Evolutionary conservation across 2,329 filamentous ascomycete species (phyloP).

Genomic region (Akanthomyces dipterigenus): DNA sequence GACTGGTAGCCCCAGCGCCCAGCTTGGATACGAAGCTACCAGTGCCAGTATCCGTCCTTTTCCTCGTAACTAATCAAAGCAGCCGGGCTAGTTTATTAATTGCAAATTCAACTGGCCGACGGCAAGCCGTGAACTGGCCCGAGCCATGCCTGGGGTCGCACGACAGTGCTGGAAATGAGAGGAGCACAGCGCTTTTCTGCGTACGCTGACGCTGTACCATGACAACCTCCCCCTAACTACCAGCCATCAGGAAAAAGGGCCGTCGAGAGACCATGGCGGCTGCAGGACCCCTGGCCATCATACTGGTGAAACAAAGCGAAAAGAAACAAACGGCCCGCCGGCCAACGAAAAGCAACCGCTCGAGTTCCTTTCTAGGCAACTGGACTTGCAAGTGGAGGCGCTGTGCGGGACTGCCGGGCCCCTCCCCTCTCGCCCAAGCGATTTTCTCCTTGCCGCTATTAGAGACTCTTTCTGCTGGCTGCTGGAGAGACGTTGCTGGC

Average conservation of each 20-base stretch:
- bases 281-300: conserved; percentile 4
- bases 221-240: not conserved
- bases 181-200: not conserved
- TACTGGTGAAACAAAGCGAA: conserved; percentile 10
- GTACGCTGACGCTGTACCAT: no score
- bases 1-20: not conserved
- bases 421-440: not conserved
- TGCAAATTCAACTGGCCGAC: not conserved
- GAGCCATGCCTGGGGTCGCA: not conserved
- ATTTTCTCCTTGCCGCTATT: conserved; percentile 7
- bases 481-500: not conserved
- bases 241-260: not conserved
- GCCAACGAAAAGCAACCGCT: not conserved
- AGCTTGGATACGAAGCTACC: not conserved
- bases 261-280: not conserved
- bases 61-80: not conserved
- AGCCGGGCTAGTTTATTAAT: not conserved
- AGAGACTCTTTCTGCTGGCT: not conserved
- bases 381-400: not conserved
- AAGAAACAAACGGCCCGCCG: not conserved
- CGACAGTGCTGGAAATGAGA: not conserved
- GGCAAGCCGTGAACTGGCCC: not conserved
- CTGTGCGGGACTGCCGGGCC: not conserved
- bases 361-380: not conserved
- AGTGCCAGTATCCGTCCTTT: not conserved